Percentiles rank a stretch among this genome's conserved stretches.
These are phyloP conservation scores for Alternaria rosae DNA, from an alignment of 2,329 filamentous ascomycete species.

Conservation along the genomic window DNA sequence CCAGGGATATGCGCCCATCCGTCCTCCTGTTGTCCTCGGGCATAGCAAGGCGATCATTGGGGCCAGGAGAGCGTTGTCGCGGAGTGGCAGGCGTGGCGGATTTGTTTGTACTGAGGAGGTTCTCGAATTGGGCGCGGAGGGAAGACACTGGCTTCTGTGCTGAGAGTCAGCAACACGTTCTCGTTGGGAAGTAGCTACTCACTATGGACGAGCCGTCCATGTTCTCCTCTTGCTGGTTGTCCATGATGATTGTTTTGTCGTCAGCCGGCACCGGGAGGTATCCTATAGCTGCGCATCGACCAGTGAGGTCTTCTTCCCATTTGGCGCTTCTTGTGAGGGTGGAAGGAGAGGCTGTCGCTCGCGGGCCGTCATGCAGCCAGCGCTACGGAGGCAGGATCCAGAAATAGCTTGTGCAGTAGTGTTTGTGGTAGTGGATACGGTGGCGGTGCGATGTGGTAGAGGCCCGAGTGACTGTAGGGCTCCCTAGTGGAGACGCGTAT, in stretches of 20 bases:
- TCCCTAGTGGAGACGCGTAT: slow-evolving; percentile 30
- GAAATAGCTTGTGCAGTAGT: slow-evolving; percentile 11
- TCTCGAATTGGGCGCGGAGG: slow-evolving; percentile 81
- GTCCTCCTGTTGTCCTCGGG: slow-evolving; percentile 39
- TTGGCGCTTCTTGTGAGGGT: slow-evolving; percentile 32
- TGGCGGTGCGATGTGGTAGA: slow-evolving; percentile 1
- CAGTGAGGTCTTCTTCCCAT: slow-evolving; percentile 37
- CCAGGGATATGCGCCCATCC: slow-evolving; percentile 51
- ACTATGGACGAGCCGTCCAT: slow-evolving; percentile 81
- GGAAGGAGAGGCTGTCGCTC: slow-evolving; percentile 18
- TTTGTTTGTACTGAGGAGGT: slow-evolving; percentile 63
- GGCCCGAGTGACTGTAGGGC: slow-evolving; percentile 12
- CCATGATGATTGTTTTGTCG: slow-evolving; percentile 44
- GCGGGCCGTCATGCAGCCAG: slow-evolving; percentile 30
- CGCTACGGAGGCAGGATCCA: neutral
- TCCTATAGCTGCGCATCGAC: slow-evolving; percentile 46
- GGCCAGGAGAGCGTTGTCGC: slow-evolving; percentile 44
- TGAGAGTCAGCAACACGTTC: slow-evolving; percentile 20
- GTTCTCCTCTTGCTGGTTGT: slow-evolving; percentile 59
- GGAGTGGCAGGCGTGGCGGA: slow-evolving; percentile 30
- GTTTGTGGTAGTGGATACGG: slow-evolving; percentile 5
- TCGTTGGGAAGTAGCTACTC: slow-evolving; percentile 41
- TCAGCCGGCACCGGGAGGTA: slow-evolving; percentile 46
- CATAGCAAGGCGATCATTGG: slow-evolving; percentile 36
- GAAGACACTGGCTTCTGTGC: slow-evolving; percentile 80